Percentiles rank a stretch among this genome's conserved stretches.
Conservation (phyloP, 805 yeast species). For the Saccharomycopsis vini region DNA sequence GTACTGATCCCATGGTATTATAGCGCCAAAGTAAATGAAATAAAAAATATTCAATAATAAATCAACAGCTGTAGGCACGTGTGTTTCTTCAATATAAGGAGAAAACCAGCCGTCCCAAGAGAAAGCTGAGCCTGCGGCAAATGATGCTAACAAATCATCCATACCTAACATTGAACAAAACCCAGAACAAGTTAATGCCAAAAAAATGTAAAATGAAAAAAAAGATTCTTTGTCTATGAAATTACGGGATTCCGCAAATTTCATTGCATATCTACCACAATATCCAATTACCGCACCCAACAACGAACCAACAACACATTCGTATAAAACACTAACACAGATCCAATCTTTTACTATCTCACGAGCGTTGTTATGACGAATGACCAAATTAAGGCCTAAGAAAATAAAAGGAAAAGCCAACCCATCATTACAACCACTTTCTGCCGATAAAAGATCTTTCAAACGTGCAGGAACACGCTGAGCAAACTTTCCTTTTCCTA, state of each 20-base stretch:
- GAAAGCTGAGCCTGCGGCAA: constrained; percentile 89
- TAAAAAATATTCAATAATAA: constrained; percentile 72
- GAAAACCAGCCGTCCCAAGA: constrained; percentile 93
- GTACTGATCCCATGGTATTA: constrained; percentile 80
- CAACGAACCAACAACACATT: constrained; percentile 70
- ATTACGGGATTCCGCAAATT: constrained; percentile 58
- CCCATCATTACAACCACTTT: constrained; percentile 89
- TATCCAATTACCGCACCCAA: constrained; percentile 71
- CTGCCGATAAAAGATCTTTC: constrained; percentile 74
- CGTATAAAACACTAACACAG: constrained; percentile 65
- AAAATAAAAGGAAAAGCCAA: constrained; percentile 90
- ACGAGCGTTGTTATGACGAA: constrained; percentile 55
- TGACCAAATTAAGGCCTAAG: constrained; percentile 57
- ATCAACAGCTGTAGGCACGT: constrained; percentile 86
- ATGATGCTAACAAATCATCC: constrained; percentile 81
- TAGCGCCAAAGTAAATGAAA: constrained; percentile 84
- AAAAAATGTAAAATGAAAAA: constrained; percentile 70
- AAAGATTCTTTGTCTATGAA: constrained; percentile 85
- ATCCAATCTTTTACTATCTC: constrained; percentile 77
- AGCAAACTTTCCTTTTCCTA: constrained; percentile 89
- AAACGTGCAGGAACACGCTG: constrained; percentile 85
- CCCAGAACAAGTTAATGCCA: constrained; percentile 82
- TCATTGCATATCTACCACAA: constrained; percentile 57
- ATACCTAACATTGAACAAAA: constrained; percentile 81
- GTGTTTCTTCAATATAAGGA: constrained; percentile 72